phyloP scores from a whole-genome alignment of 768 basidiomycete species.

The Leccinellum rugosiceps region DNA sequence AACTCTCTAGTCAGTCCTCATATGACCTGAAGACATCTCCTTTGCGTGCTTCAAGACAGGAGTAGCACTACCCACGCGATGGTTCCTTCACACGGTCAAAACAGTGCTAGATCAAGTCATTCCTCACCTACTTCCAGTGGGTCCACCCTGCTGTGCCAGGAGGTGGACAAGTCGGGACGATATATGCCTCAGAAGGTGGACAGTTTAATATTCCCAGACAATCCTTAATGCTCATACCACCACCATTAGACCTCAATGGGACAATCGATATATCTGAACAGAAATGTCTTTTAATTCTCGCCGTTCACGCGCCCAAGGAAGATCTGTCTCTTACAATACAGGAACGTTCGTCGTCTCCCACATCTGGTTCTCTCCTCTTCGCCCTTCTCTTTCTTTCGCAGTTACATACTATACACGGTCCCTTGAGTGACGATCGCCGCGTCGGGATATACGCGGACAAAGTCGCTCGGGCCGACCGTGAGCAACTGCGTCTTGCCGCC shows the following conservation, averaged over 20 bases:
- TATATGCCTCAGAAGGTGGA: neutral
- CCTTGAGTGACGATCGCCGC: constrained; percentile 11
- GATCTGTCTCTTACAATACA: neutral
- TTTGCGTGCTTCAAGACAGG: neutral
- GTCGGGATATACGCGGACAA: constrained; percentile 12
- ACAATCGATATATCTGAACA: neutral
- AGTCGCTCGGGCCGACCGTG: constrained; percentile 12
- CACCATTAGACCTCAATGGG: neutral
- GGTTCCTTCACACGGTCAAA: neutral
- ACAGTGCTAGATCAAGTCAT: neutral
- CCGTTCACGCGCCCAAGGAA: neutral
- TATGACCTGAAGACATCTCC: neutral
- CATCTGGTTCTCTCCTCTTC: neutral
- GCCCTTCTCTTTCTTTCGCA: neutral
- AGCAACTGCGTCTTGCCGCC: constrained; percentile 10
- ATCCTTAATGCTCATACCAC: neutral
- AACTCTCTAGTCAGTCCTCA: too few species aligned
- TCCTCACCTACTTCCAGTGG: neutral
- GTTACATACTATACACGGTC: neutral
- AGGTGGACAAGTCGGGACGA: too few species aligned
- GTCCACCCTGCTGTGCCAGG: neutral
- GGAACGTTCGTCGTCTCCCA: neutral
- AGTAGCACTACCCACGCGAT: too few species aligned
- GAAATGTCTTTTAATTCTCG: neutral
- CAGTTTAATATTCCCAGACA: neutral